A percentile compares a stretch with the other conserved stretches of the same genome.
Conservation (phyloP, 306 rosid genomes). For the Cucumis melo region DNA sequence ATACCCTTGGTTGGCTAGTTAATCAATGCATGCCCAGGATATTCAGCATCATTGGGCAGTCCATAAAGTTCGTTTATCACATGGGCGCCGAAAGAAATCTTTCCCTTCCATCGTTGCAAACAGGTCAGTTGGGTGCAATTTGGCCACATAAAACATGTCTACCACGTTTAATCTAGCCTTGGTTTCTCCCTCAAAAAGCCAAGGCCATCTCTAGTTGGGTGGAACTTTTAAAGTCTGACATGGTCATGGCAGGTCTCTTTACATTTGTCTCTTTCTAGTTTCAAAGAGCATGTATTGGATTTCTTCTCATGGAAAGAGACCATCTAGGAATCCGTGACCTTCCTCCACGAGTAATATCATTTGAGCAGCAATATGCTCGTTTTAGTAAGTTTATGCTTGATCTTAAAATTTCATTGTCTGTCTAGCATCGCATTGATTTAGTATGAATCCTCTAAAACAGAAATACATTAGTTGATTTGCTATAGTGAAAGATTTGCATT, state of each 20-base stretch:
- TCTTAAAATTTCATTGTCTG: too few relatives aligned
- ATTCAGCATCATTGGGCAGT: too few relatives aligned
- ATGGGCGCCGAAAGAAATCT: too few relatives aligned
- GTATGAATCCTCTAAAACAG: not conserved
- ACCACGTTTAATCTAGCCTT: not conserved
- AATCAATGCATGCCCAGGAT: too few relatives aligned
- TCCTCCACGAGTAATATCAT: too few relatives aligned
- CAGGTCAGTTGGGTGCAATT: too few relatives aligned
- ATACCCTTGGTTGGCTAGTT: too few relatives aligned
- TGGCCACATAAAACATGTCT: not conserved
- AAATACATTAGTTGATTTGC: not conserved
- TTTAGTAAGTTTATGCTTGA: too few relatives aligned
- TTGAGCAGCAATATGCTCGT: too few relatives aligned
- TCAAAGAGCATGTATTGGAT: conserved; percentile 76
- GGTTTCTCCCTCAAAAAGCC: not conserved
- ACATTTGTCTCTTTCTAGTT: not conserved
- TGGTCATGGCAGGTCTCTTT: not conserved
- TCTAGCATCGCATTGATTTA: not conserved
- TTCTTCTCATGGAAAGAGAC: conserved; percentile 88
- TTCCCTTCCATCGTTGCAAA: too few relatives aligned
- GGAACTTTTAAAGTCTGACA: not conserved
- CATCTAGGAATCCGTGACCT: conserved; percentile 96
- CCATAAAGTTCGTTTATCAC: too few relatives aligned
- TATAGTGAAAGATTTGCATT: not conserved
- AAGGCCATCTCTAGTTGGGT: not conserved